These are phyloP conservation scores for Terana coerulea DNA, from an alignment of 768 basidiomycete genomes.

Conservation along the genomic window DNA sequence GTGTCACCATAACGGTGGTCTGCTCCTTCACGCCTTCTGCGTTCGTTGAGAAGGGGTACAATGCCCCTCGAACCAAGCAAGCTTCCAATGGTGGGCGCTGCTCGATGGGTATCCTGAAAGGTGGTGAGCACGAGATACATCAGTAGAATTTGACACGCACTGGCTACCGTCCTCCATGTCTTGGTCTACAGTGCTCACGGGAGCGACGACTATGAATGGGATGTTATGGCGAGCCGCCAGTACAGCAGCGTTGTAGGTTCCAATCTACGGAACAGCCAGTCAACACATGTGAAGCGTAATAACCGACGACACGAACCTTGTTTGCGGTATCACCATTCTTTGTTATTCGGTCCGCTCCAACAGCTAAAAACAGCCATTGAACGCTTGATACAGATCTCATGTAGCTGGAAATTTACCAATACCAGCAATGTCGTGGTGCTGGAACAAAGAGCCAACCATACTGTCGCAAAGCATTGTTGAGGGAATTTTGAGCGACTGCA, in stretches of 20 bases:
- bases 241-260: slow-evolving; percentile 95
- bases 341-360: slow-evolving; percentile 87
- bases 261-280: slow-evolving; percentile 57
- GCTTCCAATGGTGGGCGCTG: slow-evolving; percentile 87
- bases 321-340: slow-evolving; percentile 97
- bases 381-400: no score
- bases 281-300: neutral
- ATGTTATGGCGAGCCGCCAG: slow-evolving; percentile 83
- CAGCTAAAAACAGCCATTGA: slow-evolving; percentile 51
- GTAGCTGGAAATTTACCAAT: slow-evolving; percentile 59
- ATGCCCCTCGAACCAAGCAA: slow-evolving; percentile 78
- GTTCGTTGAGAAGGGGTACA: slow-evolving; percentile 49
- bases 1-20: slow-evolving; percentile 82
- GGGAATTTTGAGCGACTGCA: slow-evolving; percentile 79
- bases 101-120: slow-evolving; percentile 83
- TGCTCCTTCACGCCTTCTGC: slow-evolving; percentile 50
- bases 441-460: slow-evolving; percentile 95
- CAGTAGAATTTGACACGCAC: slow-evolving; percentile 42
- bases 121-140: slow-evolving; percentile 9
- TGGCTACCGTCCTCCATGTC: slow-evolving; percentile 65
- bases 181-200: slow-evolving; percentile 89
- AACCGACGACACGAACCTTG: slow-evolving; percentile 49
- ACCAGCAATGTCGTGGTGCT: slow-evolving; percentile 78
- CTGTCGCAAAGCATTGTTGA: slow-evolving; percentile 96
- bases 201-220: slow-evolving; percentile 91